Percentiles rank a stretch among this genome's conserved stretches.
Conservation (phyloP, 2,329 filamentous ascomycete species). For the Apiospora koreana region DNA sequence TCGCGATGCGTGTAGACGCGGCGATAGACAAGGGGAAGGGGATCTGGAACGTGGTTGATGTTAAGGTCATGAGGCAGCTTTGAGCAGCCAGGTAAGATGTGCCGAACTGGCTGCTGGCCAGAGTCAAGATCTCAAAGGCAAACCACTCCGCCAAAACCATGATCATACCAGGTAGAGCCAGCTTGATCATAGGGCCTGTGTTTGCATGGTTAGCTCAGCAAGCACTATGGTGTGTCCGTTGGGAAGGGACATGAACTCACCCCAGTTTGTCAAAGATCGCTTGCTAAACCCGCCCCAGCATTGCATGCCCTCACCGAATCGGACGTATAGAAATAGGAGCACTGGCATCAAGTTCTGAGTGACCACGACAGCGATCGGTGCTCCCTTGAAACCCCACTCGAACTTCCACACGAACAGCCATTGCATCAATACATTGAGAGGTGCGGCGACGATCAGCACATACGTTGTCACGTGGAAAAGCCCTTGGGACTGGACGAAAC, state of each 20-base stretch:
- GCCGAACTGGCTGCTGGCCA: slow-evolving; percentile 79
- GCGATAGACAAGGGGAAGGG: slow-evolving; percentile 92
- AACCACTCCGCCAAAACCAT: slow-evolving; percentile 96
- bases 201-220: neutral
- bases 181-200: slow-evolving; percentile 73
- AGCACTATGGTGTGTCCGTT: neutral
- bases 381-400: slow-evolving; percentile 70
- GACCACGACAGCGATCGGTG: slow-evolving; percentile 74
- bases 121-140: slow-evolving; percentile 87
- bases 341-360: slow-evolving; percentile 75
- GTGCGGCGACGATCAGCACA: slow-evolving; percentile 74
- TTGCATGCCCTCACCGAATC: slow-evolving; percentile 68
- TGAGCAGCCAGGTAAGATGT: slow-evolving; percentile 83
- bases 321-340: slow-evolving; percentile 73
- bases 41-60: slow-evolving; percentile 82
- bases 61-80: slow-evolving; percentile 77
- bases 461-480: slow-evolving; percentile 80
- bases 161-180: slow-evolving; percentile 84
- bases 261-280: slow-evolving; percentile 73
- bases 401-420: slow-evolving; percentile 77
- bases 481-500: slow-evolving; percentile 81
- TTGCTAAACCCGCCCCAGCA: slow-evolving; percentile 82
- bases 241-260: slow-evolving; percentile 28
- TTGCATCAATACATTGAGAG: slow-evolving; percentile 76
- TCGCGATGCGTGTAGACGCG: slow-evolving; percentile 84